Evolutionary conservation across 345 rosid species (phyloP).

Genomic region (Chamaenerion angustifolium): DNA sequence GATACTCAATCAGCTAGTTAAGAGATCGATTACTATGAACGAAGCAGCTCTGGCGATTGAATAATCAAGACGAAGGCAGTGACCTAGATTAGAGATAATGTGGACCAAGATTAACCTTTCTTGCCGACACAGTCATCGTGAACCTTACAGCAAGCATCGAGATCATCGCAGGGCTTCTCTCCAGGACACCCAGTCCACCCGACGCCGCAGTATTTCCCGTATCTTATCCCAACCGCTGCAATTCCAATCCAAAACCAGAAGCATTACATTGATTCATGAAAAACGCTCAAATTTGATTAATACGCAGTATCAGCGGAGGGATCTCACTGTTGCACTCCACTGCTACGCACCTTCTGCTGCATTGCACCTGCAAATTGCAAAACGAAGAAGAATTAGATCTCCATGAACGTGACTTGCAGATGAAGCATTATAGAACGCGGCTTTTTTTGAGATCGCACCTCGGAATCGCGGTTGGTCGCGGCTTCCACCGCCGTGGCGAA

Average conservation of each 20-base stretch:
- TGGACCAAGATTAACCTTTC: slow-evolving; percentile 24
- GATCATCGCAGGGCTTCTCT: slow-evolving; percentile 76
- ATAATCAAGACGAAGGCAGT: not conserved
- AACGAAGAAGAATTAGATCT: no score
- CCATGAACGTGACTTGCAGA: no score
- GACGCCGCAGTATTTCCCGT: slow-evolving; percentile 90
- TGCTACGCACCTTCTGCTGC: no score
- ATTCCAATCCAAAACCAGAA: not conserved
- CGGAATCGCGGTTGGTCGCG: no score
- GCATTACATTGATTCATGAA: not conserved
- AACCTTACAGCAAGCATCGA: slow-evolving; percentile 76
- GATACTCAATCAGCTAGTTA: no score
- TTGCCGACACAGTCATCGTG: slow-evolving; percentile 72
- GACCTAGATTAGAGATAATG: not conserved
- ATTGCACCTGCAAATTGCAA: no score
- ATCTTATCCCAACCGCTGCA: slow-evolving; percentile 58
- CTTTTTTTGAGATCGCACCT: no score
- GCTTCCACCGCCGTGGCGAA: no score
- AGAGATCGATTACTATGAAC: no score
- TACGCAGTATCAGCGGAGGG: no score
- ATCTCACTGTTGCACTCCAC: no score
- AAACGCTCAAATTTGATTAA: not conserved
- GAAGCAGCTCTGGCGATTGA: not conserved
- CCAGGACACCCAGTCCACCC: slow-evolving; percentile 85
- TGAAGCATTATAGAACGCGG: no score